These are phyloP conservation scores for Lichtheimia hyalospora DNA, from an alignment of 371 early-diverging fungal species.

Conservation along the genomic window DNA sequence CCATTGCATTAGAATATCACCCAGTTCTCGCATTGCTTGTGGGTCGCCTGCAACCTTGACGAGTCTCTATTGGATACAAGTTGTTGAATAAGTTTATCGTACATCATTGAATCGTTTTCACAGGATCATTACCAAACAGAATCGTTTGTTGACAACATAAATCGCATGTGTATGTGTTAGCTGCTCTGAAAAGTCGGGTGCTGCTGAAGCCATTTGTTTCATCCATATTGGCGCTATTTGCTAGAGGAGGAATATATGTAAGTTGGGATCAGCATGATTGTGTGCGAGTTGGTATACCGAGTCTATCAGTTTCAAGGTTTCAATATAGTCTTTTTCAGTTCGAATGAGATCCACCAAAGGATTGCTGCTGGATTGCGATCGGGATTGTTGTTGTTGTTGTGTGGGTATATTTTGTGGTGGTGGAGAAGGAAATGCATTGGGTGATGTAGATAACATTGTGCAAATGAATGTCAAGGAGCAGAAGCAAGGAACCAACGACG, in stretches of 20 bases:
- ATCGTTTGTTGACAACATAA: slow-evolving; percentile 26
- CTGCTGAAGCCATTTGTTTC: slow-evolving; percentile 24
- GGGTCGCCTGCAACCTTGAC: slow-evolving; percentile 21
- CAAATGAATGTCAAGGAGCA: too few species aligned
- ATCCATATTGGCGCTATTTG: slow-evolving; percentile 54
- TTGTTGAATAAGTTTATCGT: too few species aligned
- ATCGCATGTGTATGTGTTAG: slow-evolving; percentile 40
- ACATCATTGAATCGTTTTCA: too few species aligned
- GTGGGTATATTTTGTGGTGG: too few species aligned
- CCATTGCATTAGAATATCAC: slow-evolving; percentile 50
- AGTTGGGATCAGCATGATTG: background rate
- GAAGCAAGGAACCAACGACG: too few species aligned
- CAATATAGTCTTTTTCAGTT: slow-evolving; percentile 46
- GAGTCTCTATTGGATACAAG: slow-evolving; percentile 12
- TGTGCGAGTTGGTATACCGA: slow-evolving; percentile 31
- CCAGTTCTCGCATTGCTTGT: slow-evolving; percentile 35
- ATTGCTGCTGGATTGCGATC: slow-evolving; percentile 13
- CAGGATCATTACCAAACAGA: slow-evolving; percentile 10
- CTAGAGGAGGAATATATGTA: slow-evolving; percentile 20
- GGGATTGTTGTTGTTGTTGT: too few species aligned
- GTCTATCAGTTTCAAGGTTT: slow-evolving; percentile 46
- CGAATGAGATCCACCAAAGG: slow-evolving; percentile 50
- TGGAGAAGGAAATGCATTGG: too few species aligned
- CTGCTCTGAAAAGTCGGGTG: slow-evolving; percentile 47
- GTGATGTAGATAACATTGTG: too few species aligned